A percentile compares a stretch with the other conserved stretches of the same genome.
Evolutionary conservation across 1,284 basidiomycete genomes (phyloP).

Genomic region (Inonotus obliquus): DNA sequence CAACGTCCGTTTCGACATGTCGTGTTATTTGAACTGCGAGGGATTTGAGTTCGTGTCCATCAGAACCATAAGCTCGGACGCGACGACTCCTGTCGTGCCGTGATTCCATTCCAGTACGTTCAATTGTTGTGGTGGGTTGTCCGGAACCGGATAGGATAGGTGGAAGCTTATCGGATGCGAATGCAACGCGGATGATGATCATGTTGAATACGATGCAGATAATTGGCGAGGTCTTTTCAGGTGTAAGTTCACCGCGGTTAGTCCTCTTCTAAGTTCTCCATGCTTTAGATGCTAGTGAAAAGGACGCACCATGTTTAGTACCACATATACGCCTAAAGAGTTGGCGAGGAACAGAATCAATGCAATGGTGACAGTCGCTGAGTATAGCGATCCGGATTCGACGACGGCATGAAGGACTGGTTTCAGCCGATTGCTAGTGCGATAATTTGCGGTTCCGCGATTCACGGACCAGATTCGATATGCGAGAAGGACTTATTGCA

Average conservation of each 20-base stretch:
- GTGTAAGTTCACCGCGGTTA: not conserved
- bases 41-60: not conserved
- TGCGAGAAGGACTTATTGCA: not conserved
- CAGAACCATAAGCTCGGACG: not conserved
- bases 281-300: not conserved
- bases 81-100: too few relatives aligned
- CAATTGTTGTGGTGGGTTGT: not conserved
- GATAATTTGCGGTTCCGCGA: not conserved
- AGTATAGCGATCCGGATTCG: conserved; percentile 40
- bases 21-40: not conserved
- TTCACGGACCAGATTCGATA: not conserved
- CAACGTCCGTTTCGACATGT: not conserved
- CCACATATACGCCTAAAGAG: conserved; percentile 34
- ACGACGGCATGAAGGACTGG: conserved; percentile 33
- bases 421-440: not conserved
- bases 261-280: too few relatives aligned
- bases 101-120: too few relatives aligned
- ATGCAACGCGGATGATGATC: not conserved
- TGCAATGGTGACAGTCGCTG: conserved; percentile 26
- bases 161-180: not conserved
- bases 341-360: conserved; percentile 31
- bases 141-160: not conserved
- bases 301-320: conserved; percentile 31
- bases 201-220: not conserved
- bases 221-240: not conserved